These are phyloP conservation scores for Mrakia blollopis DNA, from an alignment of 768 basidiomycete genomes.

Conservation along the genomic window DNA sequence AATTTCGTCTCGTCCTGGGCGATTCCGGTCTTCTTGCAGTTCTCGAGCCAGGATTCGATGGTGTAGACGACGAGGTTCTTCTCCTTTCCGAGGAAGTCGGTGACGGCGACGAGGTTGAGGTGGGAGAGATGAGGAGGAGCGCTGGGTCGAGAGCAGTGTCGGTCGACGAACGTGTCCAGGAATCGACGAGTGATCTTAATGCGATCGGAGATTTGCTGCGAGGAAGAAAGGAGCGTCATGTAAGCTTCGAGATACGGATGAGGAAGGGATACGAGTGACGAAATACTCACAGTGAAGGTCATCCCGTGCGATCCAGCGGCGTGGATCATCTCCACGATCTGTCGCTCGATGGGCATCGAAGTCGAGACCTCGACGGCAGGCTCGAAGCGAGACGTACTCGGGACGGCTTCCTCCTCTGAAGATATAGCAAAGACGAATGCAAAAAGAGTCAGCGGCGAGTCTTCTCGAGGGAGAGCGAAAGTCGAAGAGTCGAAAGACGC, in stretches of 20 bases:
- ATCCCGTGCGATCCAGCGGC: slow-evolving; percentile 11
- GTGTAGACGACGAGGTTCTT: slow-evolving; percentile 9
- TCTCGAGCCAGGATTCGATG: slow-evolving; percentile 9
- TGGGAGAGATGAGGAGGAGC: slow-evolving; percentile 22
- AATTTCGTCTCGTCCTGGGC: not conserved
- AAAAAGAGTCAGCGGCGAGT: not conserved
- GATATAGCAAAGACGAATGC: not conserved
- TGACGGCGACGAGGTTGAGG: slow-evolving; percentile 19
- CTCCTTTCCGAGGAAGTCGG: slow-evolving; percentile 21
- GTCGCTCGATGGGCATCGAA: slow-evolving; percentile 16
- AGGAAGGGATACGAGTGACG: not conserved
- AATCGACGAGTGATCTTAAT: slow-evolving; percentile 5
- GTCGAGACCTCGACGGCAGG: not conserved
- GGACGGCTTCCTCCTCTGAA: not conserved
- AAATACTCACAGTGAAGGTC: not conserved
- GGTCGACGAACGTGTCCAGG: slow-evolving; percentile 25
- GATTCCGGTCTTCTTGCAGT: slow-evolving; percentile 15
- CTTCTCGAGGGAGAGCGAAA: not conserved
- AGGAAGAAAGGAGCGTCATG: not conserved
- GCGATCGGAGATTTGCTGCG: slow-evolving; percentile 7
- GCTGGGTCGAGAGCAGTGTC: not conserved
- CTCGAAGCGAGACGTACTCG: not conserved
- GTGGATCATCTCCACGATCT: slow-evolving; percentile 1
- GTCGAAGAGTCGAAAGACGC: not conserved
- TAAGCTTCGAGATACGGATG: not conserved